Percentiles rank a stretch among this genome's conserved stretches.
These are phyloP conservation scores for Tetragonia tetragonoides DNA, from an alignment of 148 eudicot genomes.

Conservation along the genomic window DNA sequence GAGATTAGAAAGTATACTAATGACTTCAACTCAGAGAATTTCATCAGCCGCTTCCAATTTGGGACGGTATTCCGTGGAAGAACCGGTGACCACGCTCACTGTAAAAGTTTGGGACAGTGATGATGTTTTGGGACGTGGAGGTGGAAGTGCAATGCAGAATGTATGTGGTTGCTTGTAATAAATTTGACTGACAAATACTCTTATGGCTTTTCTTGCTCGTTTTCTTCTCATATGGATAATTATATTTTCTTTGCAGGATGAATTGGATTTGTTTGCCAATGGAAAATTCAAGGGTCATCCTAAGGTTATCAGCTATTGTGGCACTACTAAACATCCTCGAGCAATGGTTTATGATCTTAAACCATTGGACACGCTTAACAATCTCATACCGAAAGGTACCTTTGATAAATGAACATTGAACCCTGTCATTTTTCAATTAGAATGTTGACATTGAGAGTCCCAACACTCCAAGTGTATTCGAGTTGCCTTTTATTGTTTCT, in stretches of 20 bases:
- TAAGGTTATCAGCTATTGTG: not conserved
- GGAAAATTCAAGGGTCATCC: not conserved
- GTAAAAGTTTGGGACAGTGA: not conserved
- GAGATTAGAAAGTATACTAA: not conserved
- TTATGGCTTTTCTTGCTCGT: not conserved
- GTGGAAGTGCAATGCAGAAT: not conserved
- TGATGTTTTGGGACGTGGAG: too few relatives aligned
- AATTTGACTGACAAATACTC: not conserved
- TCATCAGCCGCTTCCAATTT: not conserved
- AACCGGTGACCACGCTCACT: not conserved
- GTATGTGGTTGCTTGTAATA: not conserved
- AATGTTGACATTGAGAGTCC: not conserved
- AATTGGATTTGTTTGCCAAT: not conserved
- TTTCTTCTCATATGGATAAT: not conserved
- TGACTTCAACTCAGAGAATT: not conserved
- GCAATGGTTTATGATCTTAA: conserved; percentile 1
- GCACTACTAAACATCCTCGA: not conserved
- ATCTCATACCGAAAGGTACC: conserved; percentile 5
- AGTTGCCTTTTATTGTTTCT: too few relatives aligned
- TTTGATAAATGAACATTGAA: too few relatives aligned
- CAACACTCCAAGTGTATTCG: too few relatives aligned
- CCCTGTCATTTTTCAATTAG: too few relatives aligned
- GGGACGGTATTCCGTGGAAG: not conserved
- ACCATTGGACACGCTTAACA: not conserved
- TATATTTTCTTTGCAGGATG: not conserved